Percentiles rank a stretch among this genome's conserved stretches.
Conservation (phyloP, 768 basidiomycete species). For the Amanita rimosa region DNA sequence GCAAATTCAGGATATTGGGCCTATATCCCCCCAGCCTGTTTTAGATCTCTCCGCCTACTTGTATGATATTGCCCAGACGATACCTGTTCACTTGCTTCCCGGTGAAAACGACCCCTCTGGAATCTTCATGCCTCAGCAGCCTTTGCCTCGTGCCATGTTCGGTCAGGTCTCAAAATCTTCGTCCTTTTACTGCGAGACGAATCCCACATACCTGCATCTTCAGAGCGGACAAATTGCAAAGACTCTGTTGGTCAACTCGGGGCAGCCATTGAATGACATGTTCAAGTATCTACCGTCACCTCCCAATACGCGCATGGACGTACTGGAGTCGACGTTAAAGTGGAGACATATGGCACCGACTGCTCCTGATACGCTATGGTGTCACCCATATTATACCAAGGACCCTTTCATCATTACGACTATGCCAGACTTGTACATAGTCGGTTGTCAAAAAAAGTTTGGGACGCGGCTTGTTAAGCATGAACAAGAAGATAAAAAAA, state of each 20-base stretch:
- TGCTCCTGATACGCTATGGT: constrained; percentile 97
- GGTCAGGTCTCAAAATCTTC: constrained; percentile 46
- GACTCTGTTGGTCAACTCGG: constrained; percentile 76
- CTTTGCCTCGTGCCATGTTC: constrained; percentile 88
- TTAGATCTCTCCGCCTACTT: constrained; percentile 58
- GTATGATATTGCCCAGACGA: constrained; percentile 58
- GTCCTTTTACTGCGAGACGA: constrained; percentile 72
- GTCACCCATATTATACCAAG: constrained; percentile 78
- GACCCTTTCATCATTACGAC: constrained; percentile 88
- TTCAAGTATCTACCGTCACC: constrained; percentile 81
- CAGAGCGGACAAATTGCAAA: constrained; percentile 32
- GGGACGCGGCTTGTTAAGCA: constrained; percentile 53
- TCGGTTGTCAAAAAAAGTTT: constrained; percentile 87
- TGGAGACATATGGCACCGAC: constrained; percentile 99
- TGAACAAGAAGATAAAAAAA: constrained; percentile 16
- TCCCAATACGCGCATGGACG: constrained; percentile 57
- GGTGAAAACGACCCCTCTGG: constrained; percentile 86
- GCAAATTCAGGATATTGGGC: constrained; percentile 49
- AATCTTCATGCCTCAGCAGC: constrained; percentile 85
- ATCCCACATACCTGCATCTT: constrained; percentile 78
- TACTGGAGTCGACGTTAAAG: constrained; percentile 69
- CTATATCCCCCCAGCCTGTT: constrained; percentile 70
- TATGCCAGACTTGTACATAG: constrained; percentile 83
- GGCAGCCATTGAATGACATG: constrained; percentile 92
- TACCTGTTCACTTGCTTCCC: constrained; percentile 84